Percentiles rank a stretch among this genome's conserved stretches.
These are phyloP conservation scores for Trichoderma guizhouense DNA, from an alignment of 2,329 filamentous ascomycete genomes.

Conservation along the genomic window DNA sequence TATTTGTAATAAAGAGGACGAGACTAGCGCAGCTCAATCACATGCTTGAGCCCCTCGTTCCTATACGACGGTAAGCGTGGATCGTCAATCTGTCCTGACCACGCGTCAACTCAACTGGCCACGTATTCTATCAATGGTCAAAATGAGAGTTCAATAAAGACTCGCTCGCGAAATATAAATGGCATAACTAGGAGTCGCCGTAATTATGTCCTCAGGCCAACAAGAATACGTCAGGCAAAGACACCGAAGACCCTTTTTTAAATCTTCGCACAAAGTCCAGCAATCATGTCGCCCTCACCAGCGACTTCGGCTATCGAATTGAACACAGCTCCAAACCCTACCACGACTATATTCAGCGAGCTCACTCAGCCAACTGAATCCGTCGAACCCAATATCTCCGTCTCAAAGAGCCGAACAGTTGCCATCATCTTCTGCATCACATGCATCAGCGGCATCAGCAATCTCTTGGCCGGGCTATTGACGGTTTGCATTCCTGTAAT, in stretches of 20 bases:
- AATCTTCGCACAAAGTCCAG: neutral
- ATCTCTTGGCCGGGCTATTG: neutral
- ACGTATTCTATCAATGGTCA: neutral
- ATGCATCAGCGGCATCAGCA: neutral
- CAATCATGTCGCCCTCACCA: neutral
- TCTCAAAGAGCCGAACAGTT: neutral
- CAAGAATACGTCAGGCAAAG: neutral
- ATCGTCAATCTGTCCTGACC: neutral
- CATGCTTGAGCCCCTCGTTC: neutral
- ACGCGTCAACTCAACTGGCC: neutral
- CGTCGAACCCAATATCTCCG: neutral
- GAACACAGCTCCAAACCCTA: neutral
- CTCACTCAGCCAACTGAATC: neutral
- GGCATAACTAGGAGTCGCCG: accelerated
- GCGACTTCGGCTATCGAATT: neutral
- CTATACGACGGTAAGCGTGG: neutral
- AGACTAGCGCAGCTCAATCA: neutral
- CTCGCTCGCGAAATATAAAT: neutral
- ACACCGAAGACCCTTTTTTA: neutral
- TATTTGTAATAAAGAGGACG: neutral
- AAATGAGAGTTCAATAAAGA: neutral
- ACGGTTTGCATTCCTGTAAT: neutral
- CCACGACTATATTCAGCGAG: neutral
- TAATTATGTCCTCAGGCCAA: neutral
- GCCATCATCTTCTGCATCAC: neutral